Conservation (phyloP, 805 yeast genomes). For the Ogataea siamensis region DNA sequence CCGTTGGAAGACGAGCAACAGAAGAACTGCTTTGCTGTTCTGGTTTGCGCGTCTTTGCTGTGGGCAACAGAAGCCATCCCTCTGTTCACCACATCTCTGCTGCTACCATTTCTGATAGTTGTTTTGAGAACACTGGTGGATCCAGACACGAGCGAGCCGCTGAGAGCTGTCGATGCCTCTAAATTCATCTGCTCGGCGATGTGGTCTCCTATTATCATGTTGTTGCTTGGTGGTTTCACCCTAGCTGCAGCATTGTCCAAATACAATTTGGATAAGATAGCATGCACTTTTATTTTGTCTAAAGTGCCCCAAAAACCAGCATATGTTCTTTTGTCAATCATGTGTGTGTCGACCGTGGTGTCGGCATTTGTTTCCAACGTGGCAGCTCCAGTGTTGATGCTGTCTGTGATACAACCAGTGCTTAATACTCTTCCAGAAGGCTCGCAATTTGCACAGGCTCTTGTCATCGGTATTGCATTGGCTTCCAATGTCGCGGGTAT, state of each 20-base stretch:
- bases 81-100: constrained; percentile 79
- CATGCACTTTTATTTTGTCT: constrained; percentile 78
- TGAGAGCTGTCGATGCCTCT: constrained; percentile 69
- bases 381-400: constrained; percentile 94
- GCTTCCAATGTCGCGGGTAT: constrained; percentile 95
- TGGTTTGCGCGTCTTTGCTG: constrained; percentile 74
- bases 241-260: constrained; percentile 93
- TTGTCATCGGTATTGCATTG: constrained; percentile 86
- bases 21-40: constrained; percentile 77
- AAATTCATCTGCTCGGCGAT: constrained; percentile 76
- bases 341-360: constrained; percentile 81
- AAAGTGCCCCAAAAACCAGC: constrained; percentile 86
- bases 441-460: constrained; percentile 75
- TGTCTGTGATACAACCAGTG: constrained; percentile 86
- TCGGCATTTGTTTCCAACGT: constrained; percentile 97
- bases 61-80: constrained; percentile 98
- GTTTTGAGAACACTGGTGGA: constrained; percentile 66
- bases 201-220: constrained; percentile 95
- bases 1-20: constrained; percentile 65
- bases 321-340: constrained; percentile 69
- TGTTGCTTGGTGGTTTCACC: constrained; percentile 89
- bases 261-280: constrained; percentile 80
- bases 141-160: constrained; percentile 44
- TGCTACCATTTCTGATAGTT: constrained; percentile 81
- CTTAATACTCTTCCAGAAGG: constrained; percentile 78